Conservation (phyloP, 768 basidiomycete species). For the Phanerochaete sordida region DNA sequence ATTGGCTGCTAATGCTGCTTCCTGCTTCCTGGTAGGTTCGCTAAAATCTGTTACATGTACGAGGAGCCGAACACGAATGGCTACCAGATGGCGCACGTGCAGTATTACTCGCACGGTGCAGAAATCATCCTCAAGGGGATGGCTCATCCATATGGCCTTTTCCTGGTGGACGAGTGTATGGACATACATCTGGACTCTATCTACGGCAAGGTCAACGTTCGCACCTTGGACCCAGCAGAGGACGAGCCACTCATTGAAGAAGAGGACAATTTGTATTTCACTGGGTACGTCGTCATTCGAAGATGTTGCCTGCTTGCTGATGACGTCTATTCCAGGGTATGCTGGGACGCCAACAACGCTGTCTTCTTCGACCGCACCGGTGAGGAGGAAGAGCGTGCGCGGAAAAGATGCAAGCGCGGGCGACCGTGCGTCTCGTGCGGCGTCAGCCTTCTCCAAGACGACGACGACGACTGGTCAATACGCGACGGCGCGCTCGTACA, state of each 20-base stretch:
- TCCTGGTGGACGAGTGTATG: constrained; percentile 53
- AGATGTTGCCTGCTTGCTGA: not conserved
- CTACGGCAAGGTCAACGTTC: constrained; percentile 55
- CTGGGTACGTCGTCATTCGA: constrained; percentile 37
- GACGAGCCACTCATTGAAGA: constrained; percentile 35
- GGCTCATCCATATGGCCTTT: constrained; percentile 60
- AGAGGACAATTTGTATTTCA: constrained; percentile 48
- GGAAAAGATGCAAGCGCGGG: constrained; percentile 28
- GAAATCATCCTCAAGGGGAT: constrained; percentile 66
- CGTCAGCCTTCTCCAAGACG: constrained; percentile 26
- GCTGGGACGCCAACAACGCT: constrained; percentile 45
- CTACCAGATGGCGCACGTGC: constrained; percentile 58
- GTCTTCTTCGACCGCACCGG: constrained; percentile 43
- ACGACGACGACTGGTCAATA: constrained; percentile 20
- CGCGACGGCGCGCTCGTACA: not conserved
- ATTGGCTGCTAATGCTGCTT: not conserved
- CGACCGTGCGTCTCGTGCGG: constrained; percentile 53
- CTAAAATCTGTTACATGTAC: constrained; percentile 60
- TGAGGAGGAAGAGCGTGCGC: constrained; percentile 23
- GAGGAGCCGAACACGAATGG: constrained; percentile 34
- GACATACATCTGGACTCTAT: constrained; percentile 54
- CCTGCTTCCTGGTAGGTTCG: constrained; percentile 34
- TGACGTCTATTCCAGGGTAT: constrained; percentile 28
- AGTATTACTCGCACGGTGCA: constrained; percentile 67
- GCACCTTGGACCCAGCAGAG: constrained; percentile 28